Evolutionary conservation across 257 asterid species (phyloP), one percentile per base, ranked within the genome.

Genomic region (Orobanche coerulescens): DNA sequence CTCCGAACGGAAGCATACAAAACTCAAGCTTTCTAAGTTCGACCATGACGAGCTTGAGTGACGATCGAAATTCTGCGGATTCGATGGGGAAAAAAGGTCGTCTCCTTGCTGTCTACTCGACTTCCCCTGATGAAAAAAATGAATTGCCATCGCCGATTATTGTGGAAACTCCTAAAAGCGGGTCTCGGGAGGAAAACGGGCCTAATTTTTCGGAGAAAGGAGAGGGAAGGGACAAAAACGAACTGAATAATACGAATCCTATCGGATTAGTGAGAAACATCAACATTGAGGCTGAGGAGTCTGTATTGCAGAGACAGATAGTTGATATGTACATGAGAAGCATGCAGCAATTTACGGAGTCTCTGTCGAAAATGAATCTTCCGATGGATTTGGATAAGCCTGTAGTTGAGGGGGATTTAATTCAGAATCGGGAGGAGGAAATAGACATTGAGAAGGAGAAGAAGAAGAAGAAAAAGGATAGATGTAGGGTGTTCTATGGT

Each of bases 261-360:
- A 66, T 54, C 49, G 64, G 65, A 40, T n/a, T 67, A 62, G 76
- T 47, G 23, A 79, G 83, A 57, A 77, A 67, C 30, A 59, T 71
- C 9, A 80, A 76, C 62, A 31, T 75, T 36, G 81, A 76, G 53
- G 73, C 72, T 4, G 87, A 79, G 49, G 90, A 84, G 31, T 72
- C 80, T 2, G 79, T 70, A 0, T 81, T 87, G 85, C 94, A 80
- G 73, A 81, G 80, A 53, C 85, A 84, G 66, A 84, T 84, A 60
- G 86, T 87, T 5, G 88, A 84, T 36, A 84, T 84, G 90, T 84
- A 84, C 66, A 80, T 80, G 94, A 82, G 79, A 66, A 87, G 88
- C 50, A 84, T 84, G 94, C 88, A 78, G 44, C 94, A 87, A n/a
- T 84, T 84, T 64, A 82, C 90, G 0, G 90, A 84, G 46, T 79